phyloP scores from a whole-genome alignment of 1,139 yeast genomes.

The Candida mesenterica region DNA sequence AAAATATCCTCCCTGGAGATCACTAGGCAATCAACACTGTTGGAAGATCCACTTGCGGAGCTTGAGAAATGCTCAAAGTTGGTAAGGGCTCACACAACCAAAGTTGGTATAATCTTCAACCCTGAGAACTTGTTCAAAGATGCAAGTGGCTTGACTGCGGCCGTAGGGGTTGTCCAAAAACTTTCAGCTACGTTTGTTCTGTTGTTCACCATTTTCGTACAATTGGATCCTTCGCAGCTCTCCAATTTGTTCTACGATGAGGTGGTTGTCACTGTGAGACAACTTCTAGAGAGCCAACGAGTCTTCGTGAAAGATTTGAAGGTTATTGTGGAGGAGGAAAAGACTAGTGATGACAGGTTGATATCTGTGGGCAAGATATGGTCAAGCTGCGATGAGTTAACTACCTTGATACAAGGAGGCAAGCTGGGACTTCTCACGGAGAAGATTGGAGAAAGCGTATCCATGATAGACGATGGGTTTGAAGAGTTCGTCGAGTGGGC shows the following conservation, averaged over 20 bases:
- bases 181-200: slow-evolving; percentile 46
- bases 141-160: slow-evolving; percentile 35
- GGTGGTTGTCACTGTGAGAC: slow-evolving; percentile 28
- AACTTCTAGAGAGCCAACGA: slow-evolving; percentile 26
- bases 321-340: slow-evolving; percentile 21
- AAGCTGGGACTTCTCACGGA: slow-evolving; percentile 48
- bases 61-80: slow-evolving; percentile 56
- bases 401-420: slow-evolving; percentile 43
- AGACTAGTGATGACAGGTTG: slow-evolving; percentile 33
- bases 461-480: slow-evolving; percentile 58
- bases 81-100: slow-evolving; percentile 76
- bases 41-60: slow-evolving; percentile 44
- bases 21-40: slow-evolving; percentile 1
- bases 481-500: slow-evolving; percentile 68
- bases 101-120: slow-evolving; percentile 71
- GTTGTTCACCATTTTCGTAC: slow-evolving; percentile 37
- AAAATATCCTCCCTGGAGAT: slow-evolving; percentile 13
- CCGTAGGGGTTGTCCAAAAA: slow-evolving; percentile 52
- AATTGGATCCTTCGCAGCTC: slow-evolving; percentile 28
- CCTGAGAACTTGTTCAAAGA: slow-evolving; percentile 48
- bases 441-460: slow-evolving; percentile 45
- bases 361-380: slow-evolving; percentile 64
- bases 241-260: slow-evolving; percentile 45
- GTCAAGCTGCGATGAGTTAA: slow-evolving; percentile 54
- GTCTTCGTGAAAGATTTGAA: slow-evolving; percentile 28